Base-by-base conservation (phyloP, 192 early-diverging fungal species). In the Podila horticola region DNA sequence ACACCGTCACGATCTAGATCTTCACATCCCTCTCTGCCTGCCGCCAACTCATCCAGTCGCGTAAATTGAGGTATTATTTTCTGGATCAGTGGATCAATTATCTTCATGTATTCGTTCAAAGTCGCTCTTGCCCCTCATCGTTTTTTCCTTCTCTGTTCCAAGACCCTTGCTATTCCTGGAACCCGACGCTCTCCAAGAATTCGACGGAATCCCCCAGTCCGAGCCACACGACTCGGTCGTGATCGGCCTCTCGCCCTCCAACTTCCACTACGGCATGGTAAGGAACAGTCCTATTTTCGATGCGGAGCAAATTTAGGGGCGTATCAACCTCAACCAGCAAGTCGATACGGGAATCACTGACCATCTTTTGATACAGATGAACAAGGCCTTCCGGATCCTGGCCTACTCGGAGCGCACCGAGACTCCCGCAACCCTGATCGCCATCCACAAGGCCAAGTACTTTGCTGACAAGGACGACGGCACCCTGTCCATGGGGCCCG, bases 11-110 rank as follows among this genome's bases (percentile, higher is more conserved):
- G 3, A 48, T 50, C 31, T 31, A 95, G 87, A 75, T 95, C 38
- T 95, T 96, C 71, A 95, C 94, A 1, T 96, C 95, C 7, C 86
- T 97, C 19, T 88, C 86, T 2, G 95, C 95, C 5, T 93, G 94
- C 58, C 88, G 92, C 36, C 73, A 86, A 64, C 62, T 94, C 26
- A 85, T 95, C n/a, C 26, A 74, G 41, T 69, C 84, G 26, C 75
- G 75, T 29, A 61, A 70, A 4, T 51, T 89, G 38, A 85, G 87
- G 83, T 88, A 77, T n/a, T 50, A 41, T 24, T 62, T 28, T 5
- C 33, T 22, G 41, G 51, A 65, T 29, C 19, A 4, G 17, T n/a
- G n/a, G n/a, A n/a, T n/a, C 31, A 15, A 34, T 1, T 11, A 41
- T 41, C 9, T 41, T 10, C 2, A 2, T 11, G n/a, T 20, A 2